Evolutionary conservation across 768 basidiomycete genomes (phyloP).

Genomic region (Podaxis sp.): DNA sequence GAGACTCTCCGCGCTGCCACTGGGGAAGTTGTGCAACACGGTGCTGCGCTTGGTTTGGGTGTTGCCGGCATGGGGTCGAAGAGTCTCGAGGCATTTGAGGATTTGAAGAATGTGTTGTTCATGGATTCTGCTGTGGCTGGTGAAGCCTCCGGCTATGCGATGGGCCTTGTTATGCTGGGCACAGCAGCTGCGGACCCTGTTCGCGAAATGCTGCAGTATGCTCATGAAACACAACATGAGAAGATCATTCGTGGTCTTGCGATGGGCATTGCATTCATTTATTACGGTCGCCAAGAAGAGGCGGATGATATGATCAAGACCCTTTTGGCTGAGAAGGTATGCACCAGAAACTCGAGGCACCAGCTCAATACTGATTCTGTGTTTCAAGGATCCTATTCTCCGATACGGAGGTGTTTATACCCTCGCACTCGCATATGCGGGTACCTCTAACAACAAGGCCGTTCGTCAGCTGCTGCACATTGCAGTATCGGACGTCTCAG

Average conservation of each 20-base stretch:
- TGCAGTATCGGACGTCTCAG: constrained; percentile 97
- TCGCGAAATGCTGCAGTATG: constrained; percentile 95
- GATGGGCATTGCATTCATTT: constrained; percentile 89
- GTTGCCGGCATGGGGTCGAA: constrained; percentile 93
- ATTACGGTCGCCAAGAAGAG: constrained; percentile 90
- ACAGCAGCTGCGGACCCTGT: constrained; percentile 77
- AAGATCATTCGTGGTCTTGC: constrained; percentile 98
- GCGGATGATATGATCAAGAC: constrained; percentile 81
- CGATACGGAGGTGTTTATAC: constrained; percentile 99
- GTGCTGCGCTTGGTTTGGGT: constrained; percentile 95
- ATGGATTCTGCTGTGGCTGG: constrained; percentile 95
- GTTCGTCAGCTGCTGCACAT: constrained; percentile 91
- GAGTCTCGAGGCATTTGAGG: constrained; percentile 87
- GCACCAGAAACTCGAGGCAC: constrained; percentile 9
- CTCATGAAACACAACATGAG: constrained; percentile 97
- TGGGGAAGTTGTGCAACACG: constrained; percentile 92
- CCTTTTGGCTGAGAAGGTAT: constrained; percentile 84
- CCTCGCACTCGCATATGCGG: constrained; percentile 93
- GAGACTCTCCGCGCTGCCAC: constrained; percentile 74
- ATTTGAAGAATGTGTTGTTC: constrained; percentile 86
- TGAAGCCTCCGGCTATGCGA: constrained; percentile 94
- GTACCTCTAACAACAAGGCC: constrained; percentile 92
- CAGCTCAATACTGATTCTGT: constrained; percentile 12
- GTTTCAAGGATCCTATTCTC: constrained; percentile 83
- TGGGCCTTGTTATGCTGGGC: constrained; percentile 99